Conservation (phyloP, 2,329 filamentous ascomycete species). For the Aspergillus hortae region DNA sequence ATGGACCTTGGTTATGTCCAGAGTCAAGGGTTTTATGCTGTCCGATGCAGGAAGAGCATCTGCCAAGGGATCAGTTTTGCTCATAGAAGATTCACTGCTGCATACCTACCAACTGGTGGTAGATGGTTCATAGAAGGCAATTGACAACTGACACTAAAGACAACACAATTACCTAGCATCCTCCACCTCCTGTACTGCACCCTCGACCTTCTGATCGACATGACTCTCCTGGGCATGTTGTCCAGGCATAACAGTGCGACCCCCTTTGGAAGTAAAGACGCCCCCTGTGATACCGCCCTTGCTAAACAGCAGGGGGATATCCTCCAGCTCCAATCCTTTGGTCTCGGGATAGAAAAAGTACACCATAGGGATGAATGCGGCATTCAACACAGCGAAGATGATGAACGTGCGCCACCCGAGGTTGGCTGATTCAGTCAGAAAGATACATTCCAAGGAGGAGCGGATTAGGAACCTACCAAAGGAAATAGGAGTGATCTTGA, state of each 20-base stretch:
- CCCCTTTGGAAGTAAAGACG: slow-evolving; percentile 16
- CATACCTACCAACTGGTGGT: no score
- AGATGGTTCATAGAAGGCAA: no score
- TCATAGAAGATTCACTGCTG: no score
- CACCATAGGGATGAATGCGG: slow-evolving; percentile 47
- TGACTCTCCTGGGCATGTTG: slow-evolving; percentile 17
- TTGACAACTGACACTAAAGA: no score
- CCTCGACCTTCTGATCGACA: slow-evolving; percentile 16
- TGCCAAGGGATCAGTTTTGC: no score
- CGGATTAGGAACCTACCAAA: slow-evolving; percentile 14
- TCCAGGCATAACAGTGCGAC: slow-evolving; percentile 16
- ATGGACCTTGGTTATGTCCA: no score
- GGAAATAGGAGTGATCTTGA: slow-evolving; percentile 25
- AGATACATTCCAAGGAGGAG: slow-evolving; percentile 3
- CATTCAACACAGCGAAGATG: slow-evolving; percentile 24
- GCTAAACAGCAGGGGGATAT: slow-evolving; percentile 42
- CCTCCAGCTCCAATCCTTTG: slow-evolving; percentile 61
- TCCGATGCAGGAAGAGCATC: no score
- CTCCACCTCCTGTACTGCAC: slow-evolving; percentile 11
- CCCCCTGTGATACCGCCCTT: slow-evolving; percentile 17
- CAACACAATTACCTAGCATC: neutral
- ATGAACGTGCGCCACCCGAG: slow-evolving; percentile 30
- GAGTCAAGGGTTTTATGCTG: no score
- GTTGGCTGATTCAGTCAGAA: slow-evolving; percentile 20
- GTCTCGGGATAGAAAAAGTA: slow-evolving; percentile 65